These are phyloP conservation scores for Scedosporium dehoogii DNA, from an alignment of 2,329 filamentous ascomycete genomes.

Conservation along the genomic window DNA sequence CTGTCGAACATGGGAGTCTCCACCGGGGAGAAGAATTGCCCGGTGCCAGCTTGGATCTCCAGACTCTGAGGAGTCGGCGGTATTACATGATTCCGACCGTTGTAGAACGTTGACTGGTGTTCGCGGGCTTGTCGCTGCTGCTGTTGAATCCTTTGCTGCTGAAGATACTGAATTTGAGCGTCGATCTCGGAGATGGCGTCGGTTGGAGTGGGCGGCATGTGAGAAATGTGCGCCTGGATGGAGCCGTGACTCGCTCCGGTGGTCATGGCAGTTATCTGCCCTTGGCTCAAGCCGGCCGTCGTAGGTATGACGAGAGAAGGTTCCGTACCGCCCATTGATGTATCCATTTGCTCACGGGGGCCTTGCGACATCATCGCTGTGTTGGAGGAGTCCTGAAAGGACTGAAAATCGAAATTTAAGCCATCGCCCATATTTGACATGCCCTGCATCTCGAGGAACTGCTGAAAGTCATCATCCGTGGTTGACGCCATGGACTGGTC, in stretches of 20 bases:
- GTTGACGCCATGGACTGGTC: slow-evolving; percentile 42
- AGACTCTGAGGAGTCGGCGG: slow-evolving; percentile 75
- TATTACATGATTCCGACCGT: slow-evolving; percentile 49
- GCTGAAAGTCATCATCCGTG: slow-evolving; percentile 52
- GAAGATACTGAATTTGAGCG: slow-evolving; percentile 55
- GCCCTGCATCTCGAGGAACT: slow-evolving; percentile 51
- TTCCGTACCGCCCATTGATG: slow-evolving; percentile 37
- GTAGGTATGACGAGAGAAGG: slow-evolving; percentile 24
- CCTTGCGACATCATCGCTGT: slow-evolving; percentile 19
- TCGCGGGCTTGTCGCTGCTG: slow-evolving; percentile 50
- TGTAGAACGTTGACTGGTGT: slow-evolving; percentile 45
- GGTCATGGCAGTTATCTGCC: slow-evolving; percentile 39
- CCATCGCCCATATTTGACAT: slow-evolving; percentile 43
- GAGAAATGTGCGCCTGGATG: slow-evolving; percentile 34
- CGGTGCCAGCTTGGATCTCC: slow-evolving; percentile 55
- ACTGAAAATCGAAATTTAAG: slow-evolving; percentile 50
- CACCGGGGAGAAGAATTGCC: slow-evolving; percentile 50
- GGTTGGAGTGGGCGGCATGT: slow-evolving; percentile 33
- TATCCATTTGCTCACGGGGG: slow-evolving; percentile 33
- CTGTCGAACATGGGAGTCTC: slow-evolving; percentile 48
- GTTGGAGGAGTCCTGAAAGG: slow-evolving; percentile 35
- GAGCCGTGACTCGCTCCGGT: slow-evolving; percentile 32
- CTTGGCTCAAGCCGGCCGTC: slow-evolving; percentile 3
- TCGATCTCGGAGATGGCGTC: slow-evolving; percentile 51
- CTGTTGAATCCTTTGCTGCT: slow-evolving; percentile 53